These are phyloP conservation scores for Avicennia marina DNA, from an alignment of 257 asterid species.

Conservation along the genomic window DNA sequence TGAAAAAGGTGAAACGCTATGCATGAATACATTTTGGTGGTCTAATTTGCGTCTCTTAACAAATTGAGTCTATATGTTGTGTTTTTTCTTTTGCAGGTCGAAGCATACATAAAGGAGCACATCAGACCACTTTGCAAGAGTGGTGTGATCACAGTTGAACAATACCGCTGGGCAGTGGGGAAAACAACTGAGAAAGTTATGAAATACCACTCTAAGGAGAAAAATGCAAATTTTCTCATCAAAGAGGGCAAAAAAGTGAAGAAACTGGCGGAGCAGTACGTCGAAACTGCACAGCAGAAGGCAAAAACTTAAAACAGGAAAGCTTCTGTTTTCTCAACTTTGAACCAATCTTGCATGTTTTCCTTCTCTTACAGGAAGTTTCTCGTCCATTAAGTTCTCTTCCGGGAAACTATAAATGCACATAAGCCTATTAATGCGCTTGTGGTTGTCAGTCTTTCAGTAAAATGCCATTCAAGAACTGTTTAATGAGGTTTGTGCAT, in stretches of 20 bases:
- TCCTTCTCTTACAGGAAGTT: not conserved
- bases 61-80: not conserved
- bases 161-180: conserved; percentile 89
- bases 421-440: not conserved
- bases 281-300: conserved; percentile 71
- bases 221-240: conserved; percentile 83
- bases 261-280: conserved; percentile 86
- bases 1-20: conserved; percentile 38
- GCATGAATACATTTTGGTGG: not conserved
- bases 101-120: conserved; percentile 93
- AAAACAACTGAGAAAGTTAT: conserved; percentile 93
- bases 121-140: conserved; percentile 93
- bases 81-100: conserved; percentile 48
- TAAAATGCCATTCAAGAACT: too few species aligned
- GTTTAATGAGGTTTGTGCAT: too few species aligned
- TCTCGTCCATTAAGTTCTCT: not conserved
- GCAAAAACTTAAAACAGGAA: conserved; percentile 22
- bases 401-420: not conserved
- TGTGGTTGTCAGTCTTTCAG: too few species aligned
- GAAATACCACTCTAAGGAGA: conserved; percentile 87
- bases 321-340: not conserved
- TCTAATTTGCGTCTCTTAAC: not conserved
- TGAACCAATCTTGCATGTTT: not conserved
- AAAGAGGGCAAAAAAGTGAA: conserved; percentile 96
- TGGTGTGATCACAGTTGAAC: conserved; percentile 87